Evolutionary conservation across 306 rosid genomes (phyloP).

Genomic region (Mimosa bimucronata): DNA sequence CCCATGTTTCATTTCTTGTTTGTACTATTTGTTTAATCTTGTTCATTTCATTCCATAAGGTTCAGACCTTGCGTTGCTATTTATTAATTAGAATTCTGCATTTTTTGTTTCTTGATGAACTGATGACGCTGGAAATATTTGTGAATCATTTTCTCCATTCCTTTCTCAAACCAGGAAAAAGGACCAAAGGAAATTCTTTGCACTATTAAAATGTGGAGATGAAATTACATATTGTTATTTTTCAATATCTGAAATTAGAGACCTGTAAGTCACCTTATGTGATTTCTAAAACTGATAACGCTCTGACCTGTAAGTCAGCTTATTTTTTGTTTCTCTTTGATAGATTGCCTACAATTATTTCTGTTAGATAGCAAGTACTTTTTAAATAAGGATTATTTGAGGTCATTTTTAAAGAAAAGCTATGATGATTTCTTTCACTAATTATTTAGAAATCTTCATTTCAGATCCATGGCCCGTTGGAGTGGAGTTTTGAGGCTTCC

Average conservation of each 20-base stretch:
- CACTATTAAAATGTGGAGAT: too few relatives aligned
- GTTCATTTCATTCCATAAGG: background rate
- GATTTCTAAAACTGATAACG: background rate
- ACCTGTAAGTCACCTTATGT: background rate
- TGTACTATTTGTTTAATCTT: too few relatives aligned
- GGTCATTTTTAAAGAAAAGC: background rate
- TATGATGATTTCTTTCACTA: background rate
- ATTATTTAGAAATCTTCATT: background rate
- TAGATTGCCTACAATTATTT: background rate
- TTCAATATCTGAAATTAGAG: too few relatives aligned
- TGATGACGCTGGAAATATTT: too few relatives aligned
- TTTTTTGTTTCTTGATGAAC: too few relatives aligned
- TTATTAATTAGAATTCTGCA: too few relatives aligned
- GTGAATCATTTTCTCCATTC: too few relatives aligned
- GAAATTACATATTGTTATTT: too few relatives aligned
- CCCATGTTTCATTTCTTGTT: background rate
- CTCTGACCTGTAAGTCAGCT: background rate
- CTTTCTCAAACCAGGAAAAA: too few relatives aligned
- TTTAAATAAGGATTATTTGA: background rate
- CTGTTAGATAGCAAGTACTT: background rate
- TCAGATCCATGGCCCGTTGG: slow-evolving; percentile 76
- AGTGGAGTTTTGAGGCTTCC: slow-evolving; percentile 80
- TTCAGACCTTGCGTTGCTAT: too few relatives aligned
- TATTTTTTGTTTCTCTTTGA: background rate
- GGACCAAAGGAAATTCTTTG: too few relatives aligned